These are phyloP conservation scores for Eremothecium gossypii DNA, from an alignment of 1,139 yeast genomes.

Conservation along the genomic window DNA sequence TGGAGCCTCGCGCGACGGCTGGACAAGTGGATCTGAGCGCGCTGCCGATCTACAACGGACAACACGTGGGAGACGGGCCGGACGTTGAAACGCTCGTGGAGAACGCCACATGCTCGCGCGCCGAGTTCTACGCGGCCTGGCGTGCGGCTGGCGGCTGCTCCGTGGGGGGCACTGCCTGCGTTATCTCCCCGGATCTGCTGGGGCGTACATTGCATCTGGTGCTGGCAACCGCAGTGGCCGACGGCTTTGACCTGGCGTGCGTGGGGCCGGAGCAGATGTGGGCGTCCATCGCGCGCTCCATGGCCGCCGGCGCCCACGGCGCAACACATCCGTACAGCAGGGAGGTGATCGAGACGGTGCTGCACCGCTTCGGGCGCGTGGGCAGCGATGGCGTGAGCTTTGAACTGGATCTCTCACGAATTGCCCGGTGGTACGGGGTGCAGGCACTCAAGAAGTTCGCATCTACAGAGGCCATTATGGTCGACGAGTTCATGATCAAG, in stretches of 20 bases:
- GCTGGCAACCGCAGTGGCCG: constrained; percentile 44
- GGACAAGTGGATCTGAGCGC: constrained; percentile 38
- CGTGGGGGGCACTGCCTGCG: constrained; percentile 34
- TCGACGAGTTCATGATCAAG: constrained; percentile 44
- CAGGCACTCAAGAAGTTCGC: constrained; percentile 38
- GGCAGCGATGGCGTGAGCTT: constrained; percentile 18
- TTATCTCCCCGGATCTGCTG: constrained; percentile 32
- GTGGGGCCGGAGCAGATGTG: constrained; percentile 25
- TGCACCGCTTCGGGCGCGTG: constrained; percentile 37
- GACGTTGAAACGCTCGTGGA: constrained; percentile 35
- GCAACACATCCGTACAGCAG: constrained; percentile 20
- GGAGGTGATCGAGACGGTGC: constrained; percentile 38
- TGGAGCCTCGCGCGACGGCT: constrained; percentile 38
- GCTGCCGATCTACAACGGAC: constrained; percentile 45
- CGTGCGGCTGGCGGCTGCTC: constrained; percentile 48
- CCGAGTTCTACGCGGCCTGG: constrained; percentile 50
- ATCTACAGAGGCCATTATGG: constrained; percentile 23
- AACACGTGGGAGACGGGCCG: constrained; percentile 1
- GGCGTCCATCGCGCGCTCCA: constrained; percentile 21
- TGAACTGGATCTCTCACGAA: constrained; percentile 33
- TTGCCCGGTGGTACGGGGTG: constrained; percentile 55
- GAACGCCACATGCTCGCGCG: constrained; percentile 47
- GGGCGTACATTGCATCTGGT: constrained; percentile 36
- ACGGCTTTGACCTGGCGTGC: constrained; percentile 30
- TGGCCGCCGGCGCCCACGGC: constrained; percentile 20